phyloP scores from a whole-genome alignment of 331 rosid species.

The Rhamnella rubrinervis region DNA sequence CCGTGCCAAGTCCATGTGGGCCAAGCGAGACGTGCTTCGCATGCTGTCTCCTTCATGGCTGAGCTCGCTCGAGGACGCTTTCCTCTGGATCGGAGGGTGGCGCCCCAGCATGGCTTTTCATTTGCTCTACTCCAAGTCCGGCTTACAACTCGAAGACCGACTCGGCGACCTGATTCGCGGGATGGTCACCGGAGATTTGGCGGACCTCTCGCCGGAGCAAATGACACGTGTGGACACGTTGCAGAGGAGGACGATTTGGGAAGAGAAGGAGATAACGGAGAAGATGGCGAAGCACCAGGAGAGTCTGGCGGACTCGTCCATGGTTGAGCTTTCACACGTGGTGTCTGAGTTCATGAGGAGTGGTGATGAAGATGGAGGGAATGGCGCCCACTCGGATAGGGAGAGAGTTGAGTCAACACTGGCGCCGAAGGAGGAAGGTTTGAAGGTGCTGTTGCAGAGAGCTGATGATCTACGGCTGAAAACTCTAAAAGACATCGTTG shows the following conservation, averaged over 20 bases:
- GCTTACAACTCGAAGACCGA: constrained; percentile 45
- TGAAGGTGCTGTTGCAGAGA: constrained; percentile 37
- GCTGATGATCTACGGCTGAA: constrained; percentile 50
- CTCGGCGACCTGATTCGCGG: constrained; percentile 33
- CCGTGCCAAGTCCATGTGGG: constrained; percentile 31
- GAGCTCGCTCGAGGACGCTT: constrained; percentile 54
- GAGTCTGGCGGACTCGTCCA: constrained; percentile 40
- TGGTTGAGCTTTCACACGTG: constrained; percentile 47
- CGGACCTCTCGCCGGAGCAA: constrained; percentile 41
- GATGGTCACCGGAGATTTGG: constrained; percentile 37
- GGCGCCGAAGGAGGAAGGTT: constrained; percentile 28
- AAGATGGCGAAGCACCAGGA: constrained; percentile 56
- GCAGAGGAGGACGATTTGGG: constrained; percentile 36
- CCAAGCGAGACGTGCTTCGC: constrained; percentile 28
- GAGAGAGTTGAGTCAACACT: constrained; percentile 31
- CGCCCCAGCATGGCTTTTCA: constrained; percentile 63
- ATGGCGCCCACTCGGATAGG: constrained; percentile 7
- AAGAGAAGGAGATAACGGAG: constrained; percentile 47
- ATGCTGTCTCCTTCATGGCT: constrained; percentile 52
- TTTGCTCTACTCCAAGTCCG: constrained; percentile 49
- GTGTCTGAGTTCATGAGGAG: constrained; percentile 31
- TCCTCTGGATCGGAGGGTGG: constrained; percentile 79
- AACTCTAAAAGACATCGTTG: constrained; percentile 31
- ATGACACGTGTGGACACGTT: constrained; percentile 36
- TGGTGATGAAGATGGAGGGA: not conserved